phyloP scores from a whole-genome alignment of 306 rosid species.

The Ziziphus jujuba region DNA sequence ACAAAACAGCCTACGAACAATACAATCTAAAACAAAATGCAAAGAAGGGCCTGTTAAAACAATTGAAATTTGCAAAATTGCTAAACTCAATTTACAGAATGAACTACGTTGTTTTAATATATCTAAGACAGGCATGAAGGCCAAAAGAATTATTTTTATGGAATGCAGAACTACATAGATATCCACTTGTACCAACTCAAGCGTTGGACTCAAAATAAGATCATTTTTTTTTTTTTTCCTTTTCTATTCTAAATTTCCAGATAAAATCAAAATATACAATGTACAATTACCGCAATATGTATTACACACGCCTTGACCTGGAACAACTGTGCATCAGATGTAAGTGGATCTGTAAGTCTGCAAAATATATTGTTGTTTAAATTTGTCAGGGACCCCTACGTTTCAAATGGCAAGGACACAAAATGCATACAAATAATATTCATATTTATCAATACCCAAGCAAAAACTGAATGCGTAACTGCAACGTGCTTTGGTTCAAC shows the following conservation, averaged over 20 bases:
- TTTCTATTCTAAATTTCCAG: constrained; percentile 48
- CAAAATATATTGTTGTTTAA: constrained; percentile 22
- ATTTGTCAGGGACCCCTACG: not conserved
- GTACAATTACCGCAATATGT: constrained; percentile 35
- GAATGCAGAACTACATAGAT: constrained; percentile 38
- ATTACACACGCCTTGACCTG: constrained; percentile 30
- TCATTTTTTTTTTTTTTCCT: constrained; percentile 25
- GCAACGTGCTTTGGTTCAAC: too few species aligned
- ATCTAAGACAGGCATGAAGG: constrained; percentile 23
- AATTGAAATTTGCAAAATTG: constrained; percentile 27
- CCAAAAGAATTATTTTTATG: constrained; percentile 40
- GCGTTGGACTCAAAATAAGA: constrained; percentile 38
- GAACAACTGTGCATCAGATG: constrained; percentile 24
- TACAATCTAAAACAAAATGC: too few species aligned
- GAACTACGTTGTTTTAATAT: constrained; percentile 19
- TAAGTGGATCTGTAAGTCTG: constrained; percentile 31
- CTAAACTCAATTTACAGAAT: constrained; percentile 37
- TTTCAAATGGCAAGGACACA: not conserved
- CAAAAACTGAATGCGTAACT: too few species aligned
- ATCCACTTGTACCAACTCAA: constrained; percentile 49
- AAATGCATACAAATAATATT: too few species aligned
- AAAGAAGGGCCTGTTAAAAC: too few species aligned
- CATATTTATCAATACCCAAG: too few species aligned
- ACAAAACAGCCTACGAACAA: too few species aligned
- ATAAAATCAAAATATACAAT: constrained; percentile 44